These are phyloP conservation scores for Kodamaea laetipori DNA, from an alignment of 805 yeast species.

Conservation along the genomic window DNA sequence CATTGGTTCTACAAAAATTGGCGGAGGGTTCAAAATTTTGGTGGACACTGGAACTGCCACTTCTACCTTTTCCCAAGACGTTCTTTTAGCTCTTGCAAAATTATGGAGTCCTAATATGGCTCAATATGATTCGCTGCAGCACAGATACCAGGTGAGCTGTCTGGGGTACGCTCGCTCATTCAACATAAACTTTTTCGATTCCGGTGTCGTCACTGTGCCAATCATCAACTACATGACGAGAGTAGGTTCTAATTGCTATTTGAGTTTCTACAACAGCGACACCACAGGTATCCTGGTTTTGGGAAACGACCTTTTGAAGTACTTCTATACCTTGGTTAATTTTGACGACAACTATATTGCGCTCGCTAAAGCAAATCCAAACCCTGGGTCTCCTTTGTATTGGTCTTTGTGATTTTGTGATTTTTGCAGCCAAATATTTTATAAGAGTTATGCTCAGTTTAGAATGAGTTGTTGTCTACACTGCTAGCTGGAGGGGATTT, in stretches of 20 bases:
- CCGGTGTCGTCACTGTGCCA: neutral
- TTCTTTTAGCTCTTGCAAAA: neutral
- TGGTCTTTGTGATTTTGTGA: neutral
- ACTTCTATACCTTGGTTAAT: slow-evolving; percentile 6
- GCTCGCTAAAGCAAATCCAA: slow-evolving; percentile 2
- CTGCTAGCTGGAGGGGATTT: no score
- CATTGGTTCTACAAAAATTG: neutral
- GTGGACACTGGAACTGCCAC: slow-evolving; percentile 12
- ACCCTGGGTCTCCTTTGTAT: neutral
- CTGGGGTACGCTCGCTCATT: neutral
- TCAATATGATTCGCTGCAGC: neutral
- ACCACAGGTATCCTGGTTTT: neutral
- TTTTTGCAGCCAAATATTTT: slow-evolving; percentile 3
- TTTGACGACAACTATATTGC: slow-evolving; percentile 7
- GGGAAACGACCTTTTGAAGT: slow-evolving; percentile 5
- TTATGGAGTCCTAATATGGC: slow-evolving; percentile 1
- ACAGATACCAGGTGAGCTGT: slow-evolving; percentile 6
- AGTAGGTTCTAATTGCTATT: slow-evolving; percentile 1
- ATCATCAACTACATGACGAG: slow-evolving; percentile 1
- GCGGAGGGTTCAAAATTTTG: slow-evolving; percentile 1
- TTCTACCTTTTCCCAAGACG: slow-evolving; percentile 1
- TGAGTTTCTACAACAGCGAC: slow-evolving; percentile 1
- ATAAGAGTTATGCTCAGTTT: no score
- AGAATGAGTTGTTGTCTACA: no score
- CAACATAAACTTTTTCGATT: neutral